Evolutionary conservation across 371 early-diverging fungal species (phyloP).

Genomic region (Apophysomyces sp.): DNA sequence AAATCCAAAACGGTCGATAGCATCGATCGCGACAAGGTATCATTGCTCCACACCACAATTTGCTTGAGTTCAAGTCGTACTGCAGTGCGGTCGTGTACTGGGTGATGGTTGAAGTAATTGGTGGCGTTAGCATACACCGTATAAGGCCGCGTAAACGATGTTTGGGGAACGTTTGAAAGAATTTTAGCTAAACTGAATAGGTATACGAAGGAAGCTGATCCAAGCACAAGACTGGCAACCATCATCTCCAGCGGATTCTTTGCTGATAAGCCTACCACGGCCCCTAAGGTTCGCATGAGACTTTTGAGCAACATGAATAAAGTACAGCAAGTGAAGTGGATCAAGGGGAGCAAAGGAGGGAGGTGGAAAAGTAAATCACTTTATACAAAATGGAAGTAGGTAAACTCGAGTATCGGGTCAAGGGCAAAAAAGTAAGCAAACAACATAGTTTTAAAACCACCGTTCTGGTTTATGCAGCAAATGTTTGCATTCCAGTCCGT

Average conservation of each 20-base stretch:
- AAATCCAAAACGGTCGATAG: conserved; percentile 51
- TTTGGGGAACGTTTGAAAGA: conserved; percentile 65
- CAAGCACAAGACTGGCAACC: conserved; percentile 68
- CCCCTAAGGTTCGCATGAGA: neutral
- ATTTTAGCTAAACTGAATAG: conserved; percentile 73
- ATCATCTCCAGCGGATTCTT: conserved; percentile 85
- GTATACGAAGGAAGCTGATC: conserved; percentile 75
- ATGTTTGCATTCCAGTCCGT: conserved; percentile 1
- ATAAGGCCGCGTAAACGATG: conserved; percentile 49
- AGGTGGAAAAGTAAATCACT: neutral
- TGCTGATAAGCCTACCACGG: conserved; percentile 20
- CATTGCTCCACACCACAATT: conserved; percentile 33
- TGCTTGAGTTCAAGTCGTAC: conserved; percentile 57
- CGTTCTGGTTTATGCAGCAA: neutral
- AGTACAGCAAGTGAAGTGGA: neutral
- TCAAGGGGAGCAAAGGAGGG: neutral
- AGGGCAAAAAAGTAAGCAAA: neutral
- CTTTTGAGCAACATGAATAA: neutral
- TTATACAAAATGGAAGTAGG: neutral
- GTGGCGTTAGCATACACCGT: conserved; percentile 47
- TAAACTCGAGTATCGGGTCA: neutral
- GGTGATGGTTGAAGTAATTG: conserved; percentile 8
- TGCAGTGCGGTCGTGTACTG: conserved; percentile 24
- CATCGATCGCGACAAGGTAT: conserved; percentile 36
- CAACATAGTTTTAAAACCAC: neutral